phyloP scores from a whole-genome alignment of 179 eudicot species.

The Beta lomatogona region DNA sequence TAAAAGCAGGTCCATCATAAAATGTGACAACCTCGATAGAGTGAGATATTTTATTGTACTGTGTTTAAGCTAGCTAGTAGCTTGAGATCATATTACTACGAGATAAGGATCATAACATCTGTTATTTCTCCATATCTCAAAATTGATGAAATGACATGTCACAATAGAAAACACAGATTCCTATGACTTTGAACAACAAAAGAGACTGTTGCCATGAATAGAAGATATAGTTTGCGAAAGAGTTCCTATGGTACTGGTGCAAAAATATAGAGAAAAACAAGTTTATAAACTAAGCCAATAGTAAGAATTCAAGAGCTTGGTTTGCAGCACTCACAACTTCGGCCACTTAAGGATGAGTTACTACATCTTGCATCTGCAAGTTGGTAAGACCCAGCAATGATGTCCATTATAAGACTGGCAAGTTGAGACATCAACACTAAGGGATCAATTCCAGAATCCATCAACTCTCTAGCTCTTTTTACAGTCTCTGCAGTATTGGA shows the following conservation, averaged over 20 bases:
- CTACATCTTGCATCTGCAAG: constrained; percentile 51
- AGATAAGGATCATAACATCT: not conserved
- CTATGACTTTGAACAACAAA: not conserved
- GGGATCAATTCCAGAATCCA: constrained; percentile 97
- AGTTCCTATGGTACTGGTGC: not conserved
- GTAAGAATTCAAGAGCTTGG: not conserved
- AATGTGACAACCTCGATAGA: not conserved
- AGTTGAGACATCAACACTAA: constrained; percentile 88
- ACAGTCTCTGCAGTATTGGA: constrained; percentile 95
- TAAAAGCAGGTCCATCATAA: not conserved
- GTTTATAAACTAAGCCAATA: not conserved
- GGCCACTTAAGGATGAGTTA: constrained; percentile 54
- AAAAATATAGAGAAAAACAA: not conserved
- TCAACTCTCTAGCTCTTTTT: constrained; percentile 86
- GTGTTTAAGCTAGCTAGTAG: not conserved
- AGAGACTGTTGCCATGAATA: not conserved
- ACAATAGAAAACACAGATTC: not conserved
- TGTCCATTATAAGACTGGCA: constrained; percentile 90
- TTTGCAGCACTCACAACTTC: constrained; percentile 66
- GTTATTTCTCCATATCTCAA: not conserved
- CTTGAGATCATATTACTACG: not conserved
- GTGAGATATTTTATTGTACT: not conserved
- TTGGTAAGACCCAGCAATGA: constrained; percentile 81
- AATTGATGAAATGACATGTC: not conserved
- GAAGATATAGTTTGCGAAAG: not conserved